These are phyloP conservation scores for Candida dendrica DNA, from an alignment of 805 yeast species.

Conservation along the genomic window DNA sequence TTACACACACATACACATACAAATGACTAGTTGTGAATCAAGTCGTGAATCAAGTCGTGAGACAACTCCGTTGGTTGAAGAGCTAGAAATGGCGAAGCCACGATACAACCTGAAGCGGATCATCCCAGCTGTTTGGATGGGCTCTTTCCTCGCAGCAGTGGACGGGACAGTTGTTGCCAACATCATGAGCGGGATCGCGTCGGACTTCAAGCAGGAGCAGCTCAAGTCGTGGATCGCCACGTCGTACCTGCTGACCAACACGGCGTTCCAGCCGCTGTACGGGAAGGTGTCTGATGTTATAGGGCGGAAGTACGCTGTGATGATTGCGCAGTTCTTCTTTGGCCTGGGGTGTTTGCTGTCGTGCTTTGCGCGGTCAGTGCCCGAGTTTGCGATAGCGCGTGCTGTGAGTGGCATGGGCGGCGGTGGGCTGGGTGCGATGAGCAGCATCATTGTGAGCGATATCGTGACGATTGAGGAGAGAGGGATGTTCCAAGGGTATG, in stretches of 20 bases:
- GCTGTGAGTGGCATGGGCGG: slow-evolving; percentile 51
- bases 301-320: slow-evolving; percentile 39
- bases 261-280: slow-evolving; percentile 65
- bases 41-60: too few species aligned
- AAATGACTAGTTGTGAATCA: too few species aligned
- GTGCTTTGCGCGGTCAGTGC: slow-evolving; percentile 30
- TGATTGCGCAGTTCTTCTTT: slow-evolving; percentile 36
- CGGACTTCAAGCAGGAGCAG: slow-evolving; percentile 43
- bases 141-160: slow-evolving; percentile 45
- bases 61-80: not conserved
- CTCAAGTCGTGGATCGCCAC: slow-evolving; percentile 63
- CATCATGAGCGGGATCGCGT: slow-evolving; percentile 46
- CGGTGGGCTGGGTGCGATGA: slow-evolving; percentile 45
- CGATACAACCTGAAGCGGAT: not conserved
- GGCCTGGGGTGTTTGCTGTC: slow-evolving; percentile 37
- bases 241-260: slow-evolving; percentile 54
- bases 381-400: slow-evolving; percentile 37
- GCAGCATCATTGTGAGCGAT: slow-evolving; percentile 47
- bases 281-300: slow-evolving; percentile 62
- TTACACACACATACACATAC: too few species aligned
- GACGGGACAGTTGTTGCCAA: slow-evolving; percentile 55
- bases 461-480: slow-evolving; percentile 43
- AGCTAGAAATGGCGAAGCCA: too few species aligned
- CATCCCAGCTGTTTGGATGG: slow-evolving; percentile 25
- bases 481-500: slow-evolving; percentile 45